Evolutionary conservation across 2,329 filamentous ascomycete species (phyloP).

Genomic region (Epichloe glyceriae): DNA sequence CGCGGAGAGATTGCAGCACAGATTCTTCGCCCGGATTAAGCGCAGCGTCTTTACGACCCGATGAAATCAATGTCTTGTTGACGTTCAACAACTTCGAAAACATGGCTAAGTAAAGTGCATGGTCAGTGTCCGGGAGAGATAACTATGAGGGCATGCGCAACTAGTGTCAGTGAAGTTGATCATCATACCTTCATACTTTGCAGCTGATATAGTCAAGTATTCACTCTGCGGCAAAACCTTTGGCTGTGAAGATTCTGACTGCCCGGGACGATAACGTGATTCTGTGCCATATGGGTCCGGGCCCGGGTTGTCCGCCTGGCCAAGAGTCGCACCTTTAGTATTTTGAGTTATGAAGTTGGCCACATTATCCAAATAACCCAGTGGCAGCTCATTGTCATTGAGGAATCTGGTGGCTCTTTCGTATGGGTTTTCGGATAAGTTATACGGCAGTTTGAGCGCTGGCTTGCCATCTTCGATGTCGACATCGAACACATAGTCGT

Average conservation of each 20-base stretch:
- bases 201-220: slow-evolving; percentile 65
- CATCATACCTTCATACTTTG: slow-evolving; percentile 47
- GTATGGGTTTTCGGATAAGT: slow-evolving; percentile 84
- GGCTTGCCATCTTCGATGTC: slow-evolving; percentile 93
- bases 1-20: slow-evolving; percentile 46
- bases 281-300: slow-evolving; percentile 70
- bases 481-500: slow-evolving; percentile 93
- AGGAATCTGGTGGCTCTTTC: slow-evolving; percentile 87
- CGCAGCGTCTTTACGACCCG: slow-evolving; percentile 59
- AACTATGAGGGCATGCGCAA: too few relatives aligned
- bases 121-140: background rate
- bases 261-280: slow-evolving; percentile 62
- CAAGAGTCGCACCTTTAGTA: slow-evolving; percentile 75
- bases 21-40: slow-evolving; percentile 61
- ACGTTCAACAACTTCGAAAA: slow-evolving; percentile 64
- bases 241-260: slow-evolving; percentile 27
- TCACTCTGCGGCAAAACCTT: slow-evolving; percentile 65
- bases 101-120: slow-evolving; percentile 37
- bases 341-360: slow-evolving; percentile 87
- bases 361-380: slow-evolving; percentile 80
- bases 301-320: slow-evolving; percentile 39
- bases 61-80: slow-evolving; percentile 58
- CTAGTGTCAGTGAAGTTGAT: background rate
- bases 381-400: slow-evolving; percentile 73
- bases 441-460: slow-evolving; percentile 85